Percentiles rank a stretch among this genome's conserved stretches.
These are phyloP conservation scores for Coniophora puteana DNA, from an alignment of 1,284 basidiomycete species.

Conservation along the genomic window DNA sequence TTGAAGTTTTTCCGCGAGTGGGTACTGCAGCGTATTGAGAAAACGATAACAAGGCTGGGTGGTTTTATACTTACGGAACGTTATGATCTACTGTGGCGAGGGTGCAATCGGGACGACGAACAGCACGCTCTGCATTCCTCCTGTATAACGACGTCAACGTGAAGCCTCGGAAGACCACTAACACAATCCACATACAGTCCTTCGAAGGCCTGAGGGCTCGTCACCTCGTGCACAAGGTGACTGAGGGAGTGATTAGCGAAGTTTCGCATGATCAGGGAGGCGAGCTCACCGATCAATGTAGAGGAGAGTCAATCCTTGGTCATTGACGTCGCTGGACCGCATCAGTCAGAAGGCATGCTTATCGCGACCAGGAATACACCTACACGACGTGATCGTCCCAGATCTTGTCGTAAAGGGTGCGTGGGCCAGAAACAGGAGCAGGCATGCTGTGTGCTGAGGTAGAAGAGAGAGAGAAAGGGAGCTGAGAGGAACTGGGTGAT, in stretches of 20 bases:
- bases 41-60: constrained; percentile 8
- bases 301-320: constrained; percentile 83
- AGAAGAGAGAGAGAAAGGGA: background rate
- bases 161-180: constrained; percentile 5
- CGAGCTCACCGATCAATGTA: constrained; percentile 78
- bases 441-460: constrained; percentile 42
- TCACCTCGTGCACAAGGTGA: constrained; percentile 95
- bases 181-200: constrained; percentile 61
- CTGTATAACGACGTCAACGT: constrained; percentile 34
- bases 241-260: constrained; percentile 39
- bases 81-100: constrained; percentile 96
- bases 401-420: constrained; percentile 94
- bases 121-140: constrained; percentile 76
- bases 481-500: background rate
- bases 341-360: constrained; percentile 13
- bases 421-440: constrained; percentile 51
- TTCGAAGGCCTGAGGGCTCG: constrained; percentile 95
- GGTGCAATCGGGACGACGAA: constrained; percentile 91
- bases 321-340: constrained; percentile 64
- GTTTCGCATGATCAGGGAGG: background rate
- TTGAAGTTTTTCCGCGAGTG: constrained; percentile 84
- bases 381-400: constrained; percentile 95
- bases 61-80: constrained; percentile 71
- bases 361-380: constrained; percentile 24
- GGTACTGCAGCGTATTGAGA: constrained; percentile 50